A percentile compares a stretch with the other conserved stretches of the same genome.
Conservation (phyloP, 1,284 basidiomycete species). For the Hortiboletus rubellus region DNA sequence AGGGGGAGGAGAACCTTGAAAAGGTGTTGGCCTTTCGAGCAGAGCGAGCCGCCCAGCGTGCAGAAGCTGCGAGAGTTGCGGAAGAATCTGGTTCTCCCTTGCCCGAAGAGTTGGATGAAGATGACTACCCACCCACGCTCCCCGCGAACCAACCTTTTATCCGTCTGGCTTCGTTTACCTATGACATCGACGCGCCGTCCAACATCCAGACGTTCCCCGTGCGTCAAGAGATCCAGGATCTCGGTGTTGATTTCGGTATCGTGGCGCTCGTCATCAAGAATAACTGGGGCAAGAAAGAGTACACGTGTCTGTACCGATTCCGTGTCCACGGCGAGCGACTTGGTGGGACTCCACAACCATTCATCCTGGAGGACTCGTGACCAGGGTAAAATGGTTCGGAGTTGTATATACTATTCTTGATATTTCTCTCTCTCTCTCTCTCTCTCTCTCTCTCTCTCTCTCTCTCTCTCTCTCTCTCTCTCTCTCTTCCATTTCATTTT, state of each 20-base stretch:
- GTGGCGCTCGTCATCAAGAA: conserved; percentile 77
- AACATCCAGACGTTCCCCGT: conserved; percentile 89
- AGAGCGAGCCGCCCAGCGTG: conserved; percentile 39
- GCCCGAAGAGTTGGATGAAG: conserved; percentile 38
- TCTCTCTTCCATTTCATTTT: too few relatives aligned
- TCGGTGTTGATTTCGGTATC: conserved; percentile 78
- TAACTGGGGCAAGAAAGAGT: conserved; percentile 85
- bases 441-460: too few relatives aligned
- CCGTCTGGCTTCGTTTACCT: conserved; percentile 76
- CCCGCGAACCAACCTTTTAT: conserved; percentile 61
- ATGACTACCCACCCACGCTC: conserved; percentile 51
- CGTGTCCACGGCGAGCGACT: conserved; percentile 64
- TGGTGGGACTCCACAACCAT: conserved; percentile 31
- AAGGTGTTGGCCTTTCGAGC: conserved; percentile 55
- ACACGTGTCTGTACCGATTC: conserved; percentile 91
- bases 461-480: too few relatives aligned
- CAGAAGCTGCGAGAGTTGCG: conserved; percentile 37
- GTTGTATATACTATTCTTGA: conserved; percentile 14
- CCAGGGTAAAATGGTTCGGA: neutral
- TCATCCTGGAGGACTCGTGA: conserved; percentile 22
- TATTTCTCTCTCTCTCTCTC: neutral
- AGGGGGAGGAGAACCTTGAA: conserved; percentile 68
- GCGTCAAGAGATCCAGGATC: conserved; percentile 58
- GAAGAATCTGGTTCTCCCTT: conserved; percentile 39
- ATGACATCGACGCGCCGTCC: conserved; percentile 67